These are phyloP conservation scores for Crithidia mellificae DNA, from an alignment of 208 protist genomes.

Conservation along the genomic window DNA sequence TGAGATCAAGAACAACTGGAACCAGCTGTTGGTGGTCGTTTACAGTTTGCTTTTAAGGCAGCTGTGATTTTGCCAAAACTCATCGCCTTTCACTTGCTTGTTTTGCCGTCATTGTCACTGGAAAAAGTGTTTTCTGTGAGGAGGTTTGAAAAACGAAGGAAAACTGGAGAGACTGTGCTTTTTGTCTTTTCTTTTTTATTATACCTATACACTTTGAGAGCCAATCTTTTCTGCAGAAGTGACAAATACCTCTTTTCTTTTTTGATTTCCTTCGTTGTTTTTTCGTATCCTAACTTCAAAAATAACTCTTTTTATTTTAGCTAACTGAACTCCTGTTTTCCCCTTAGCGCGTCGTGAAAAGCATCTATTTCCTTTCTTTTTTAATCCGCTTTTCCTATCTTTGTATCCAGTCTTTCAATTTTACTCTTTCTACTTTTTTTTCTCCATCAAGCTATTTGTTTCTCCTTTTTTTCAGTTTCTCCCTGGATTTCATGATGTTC, in stretches of 20 bases:
- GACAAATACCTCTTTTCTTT: neutral
- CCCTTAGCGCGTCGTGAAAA: neutral
- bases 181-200: neutral
- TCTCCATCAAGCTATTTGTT: too few species aligned
- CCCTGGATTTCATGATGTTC: neutral
- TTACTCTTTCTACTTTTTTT: too few species aligned
- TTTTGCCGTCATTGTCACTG: neutral
- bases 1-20: too few species aligned
- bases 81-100: too few species aligned
- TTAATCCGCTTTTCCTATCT: conserved; percentile 3
- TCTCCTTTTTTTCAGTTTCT: neutral
- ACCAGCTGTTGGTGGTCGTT: too few species aligned
- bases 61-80: too few species aligned
- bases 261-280: neutral
- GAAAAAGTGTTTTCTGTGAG: neutral
- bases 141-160: neutral
- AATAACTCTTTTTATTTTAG: neutral
- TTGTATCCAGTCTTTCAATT: too few species aligned
- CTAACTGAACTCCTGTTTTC: neutral
- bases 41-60: too few species aligned
- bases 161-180: neutral
- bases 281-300: neutral
- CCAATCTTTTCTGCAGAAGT: neutral
- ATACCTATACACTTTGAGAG: neutral
- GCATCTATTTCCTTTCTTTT: conserved; percentile 9